Evolutionary conservation across 192 early-diverging fungal genomes (phyloP).

Genomic region (Rhizophagus sp.): DNA sequence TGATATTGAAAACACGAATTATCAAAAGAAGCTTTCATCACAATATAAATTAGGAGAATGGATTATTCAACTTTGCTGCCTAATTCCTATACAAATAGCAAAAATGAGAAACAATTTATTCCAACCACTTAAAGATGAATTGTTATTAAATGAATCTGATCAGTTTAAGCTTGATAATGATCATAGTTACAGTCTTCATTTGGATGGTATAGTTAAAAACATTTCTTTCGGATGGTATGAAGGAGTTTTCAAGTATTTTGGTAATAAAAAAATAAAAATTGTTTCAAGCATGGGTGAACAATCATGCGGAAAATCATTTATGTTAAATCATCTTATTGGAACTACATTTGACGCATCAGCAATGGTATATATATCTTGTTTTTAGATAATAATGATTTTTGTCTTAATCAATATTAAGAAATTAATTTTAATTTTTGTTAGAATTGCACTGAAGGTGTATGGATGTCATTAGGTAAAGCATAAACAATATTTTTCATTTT

Average conservation of each 20-base stretch:
- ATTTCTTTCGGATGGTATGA: conserved; percentile 29
- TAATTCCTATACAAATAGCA: conserved; percentile 24
- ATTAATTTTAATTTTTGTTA: background rate
- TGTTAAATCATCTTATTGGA: conserved; percentile 27
- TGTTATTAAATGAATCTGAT: background rate
- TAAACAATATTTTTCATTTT: background rate
- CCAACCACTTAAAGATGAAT: conserved; percentile 9
- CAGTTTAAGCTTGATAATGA: background rate
- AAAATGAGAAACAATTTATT: conserved; percentile 20
- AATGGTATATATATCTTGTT: conserved; percentile 5
- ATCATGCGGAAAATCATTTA: conserved; percentile 28
- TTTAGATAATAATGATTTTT: too few species aligned
- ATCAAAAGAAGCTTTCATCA: background rate
- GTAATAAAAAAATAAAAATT: conserved; percentile 13
- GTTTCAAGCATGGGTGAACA: conserved; percentile 32
- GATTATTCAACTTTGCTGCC: background rate
- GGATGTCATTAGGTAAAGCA: conserved; percentile 23
- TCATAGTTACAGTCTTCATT: background rate
- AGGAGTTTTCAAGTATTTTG: conserved; percentile 25
- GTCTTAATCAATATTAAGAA: background rate
- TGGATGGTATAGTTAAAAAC: background rate
- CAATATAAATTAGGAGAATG: conserved; percentile 7
- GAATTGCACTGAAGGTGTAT: conserved; percentile 33
- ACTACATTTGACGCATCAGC: conserved; percentile 29
- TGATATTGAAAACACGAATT: background rate